A percentile compares a stretch with the other conserved stretches of the same genome.
These are phyloP conservation scores for Zizania latifolia DNA, from an alignment of 176 grass and related monocot genomes.

Conservation along the genomic window DNA sequence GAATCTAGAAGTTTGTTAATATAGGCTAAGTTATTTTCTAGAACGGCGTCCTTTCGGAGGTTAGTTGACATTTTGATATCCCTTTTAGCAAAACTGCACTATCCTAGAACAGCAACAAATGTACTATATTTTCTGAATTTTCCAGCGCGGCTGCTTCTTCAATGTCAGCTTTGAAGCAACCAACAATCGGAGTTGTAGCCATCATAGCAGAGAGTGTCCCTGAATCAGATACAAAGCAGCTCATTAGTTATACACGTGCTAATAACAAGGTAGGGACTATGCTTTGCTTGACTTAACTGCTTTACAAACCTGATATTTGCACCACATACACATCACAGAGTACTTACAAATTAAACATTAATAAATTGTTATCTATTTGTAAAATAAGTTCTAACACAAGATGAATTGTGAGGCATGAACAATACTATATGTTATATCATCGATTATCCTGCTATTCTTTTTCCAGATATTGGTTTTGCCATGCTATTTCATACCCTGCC, in stretches of 20 bases:
- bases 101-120: background rate
- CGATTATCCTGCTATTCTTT: background rate
- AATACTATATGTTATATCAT: background rate
- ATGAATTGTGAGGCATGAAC: slow-evolving; percentile 8
- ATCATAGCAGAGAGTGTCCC: slow-evolving; percentile 98
- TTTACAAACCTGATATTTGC: background rate
- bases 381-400: background rate
- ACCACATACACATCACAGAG: background rate
- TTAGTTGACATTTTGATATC: slow-evolving; percentile 33
- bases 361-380: background rate
- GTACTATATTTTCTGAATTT: slow-evolving; percentile 33
- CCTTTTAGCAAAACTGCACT: background rate
- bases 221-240: slow-evolving; percentile 85
- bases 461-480: slow-evolving; percentile 11
- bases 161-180: slow-evolving; percentile 88
- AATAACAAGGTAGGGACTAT: slow-evolving; percentile 82
- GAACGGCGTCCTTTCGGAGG: slow-evolving; percentile 95
- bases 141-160: slow-evolving; percentile 90
- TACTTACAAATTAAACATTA: background rate
- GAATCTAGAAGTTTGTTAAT: too few species aligned
- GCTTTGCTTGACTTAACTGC: background rate
- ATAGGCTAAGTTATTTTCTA: too few species aligned
- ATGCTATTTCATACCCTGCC: background rate
- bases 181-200: slow-evolving; percentile 89
- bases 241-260: slow-evolving; percentile 81